These are phyloP conservation scores for Moricandia moricandioides DNA, from an alignment of 345 rosid genomes.

Conservation along the genomic window DNA sequence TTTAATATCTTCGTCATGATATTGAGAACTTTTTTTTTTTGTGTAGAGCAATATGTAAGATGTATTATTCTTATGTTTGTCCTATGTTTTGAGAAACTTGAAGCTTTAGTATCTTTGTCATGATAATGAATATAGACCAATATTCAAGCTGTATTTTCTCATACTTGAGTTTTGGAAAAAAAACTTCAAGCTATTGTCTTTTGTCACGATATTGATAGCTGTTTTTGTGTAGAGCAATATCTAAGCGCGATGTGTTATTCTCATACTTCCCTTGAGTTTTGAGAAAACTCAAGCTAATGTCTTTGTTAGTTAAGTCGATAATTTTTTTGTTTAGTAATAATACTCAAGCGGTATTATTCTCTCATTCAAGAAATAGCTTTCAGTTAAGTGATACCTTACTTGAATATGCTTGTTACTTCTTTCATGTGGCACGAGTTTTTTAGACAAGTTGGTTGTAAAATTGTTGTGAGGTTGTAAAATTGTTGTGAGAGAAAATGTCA, in stretches of 20 bases:
- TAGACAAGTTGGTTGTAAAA: not conserved
- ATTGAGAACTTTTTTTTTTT: too few species aligned
- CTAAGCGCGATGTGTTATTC: not conserved
- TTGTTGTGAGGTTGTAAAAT: not conserved
- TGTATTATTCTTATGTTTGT: too few species aligned
- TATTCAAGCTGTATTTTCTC: too few species aligned
- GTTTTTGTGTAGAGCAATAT: not conserved
- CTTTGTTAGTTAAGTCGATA: not conserved
- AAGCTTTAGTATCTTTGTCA: too few species aligned
- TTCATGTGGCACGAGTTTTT: not conserved
- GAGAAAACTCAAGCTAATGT: not conserved
- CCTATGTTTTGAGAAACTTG: too few species aligned
- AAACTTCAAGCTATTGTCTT: too few species aligned
- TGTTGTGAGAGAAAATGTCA: too few species aligned
- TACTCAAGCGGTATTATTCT: not conserved
- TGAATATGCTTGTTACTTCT: not conserved
- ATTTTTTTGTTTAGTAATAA: not conserved
- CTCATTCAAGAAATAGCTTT: not conserved
- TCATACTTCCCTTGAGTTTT: not conserved
- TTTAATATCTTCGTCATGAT: not conserved
- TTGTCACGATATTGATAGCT: not conserved
- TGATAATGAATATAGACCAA: too few species aligned
- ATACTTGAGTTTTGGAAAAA: too few species aligned
- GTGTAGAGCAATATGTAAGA: too few species aligned
- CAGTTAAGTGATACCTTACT: not conserved